Base-by-base conservation (phyloP, 139 green algal species). In the Haematococcus sp. region DNA sequence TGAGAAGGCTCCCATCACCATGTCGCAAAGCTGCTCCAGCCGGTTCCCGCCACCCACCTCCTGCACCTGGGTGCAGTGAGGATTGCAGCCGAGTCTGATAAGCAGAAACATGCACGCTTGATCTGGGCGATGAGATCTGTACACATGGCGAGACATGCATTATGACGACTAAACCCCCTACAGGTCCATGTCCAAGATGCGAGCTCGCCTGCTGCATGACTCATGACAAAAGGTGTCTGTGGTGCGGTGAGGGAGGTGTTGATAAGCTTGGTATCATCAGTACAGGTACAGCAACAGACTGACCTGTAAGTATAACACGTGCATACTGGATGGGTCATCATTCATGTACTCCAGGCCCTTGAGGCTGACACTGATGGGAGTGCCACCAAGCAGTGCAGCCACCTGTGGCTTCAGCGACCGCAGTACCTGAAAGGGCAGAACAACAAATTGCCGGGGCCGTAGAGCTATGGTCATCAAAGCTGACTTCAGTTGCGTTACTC, bases 271-370 rank as follows among this genome's bases (percentile, higher is more conserved):
- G 16, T 7, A 30, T 31, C 61, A n/a, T 65, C n/a, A 68, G 31
- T 2, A 16, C 61, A 52, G 61, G 30, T 28, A 68, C n/a, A n/a
- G n/a, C n/a, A n/a, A n/a, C n/a, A n/a, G n/a, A n/a, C 51, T 1
- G 1, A 86, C 83, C 52, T 77, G 74, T 22, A 88, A 61, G 71
- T 88, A 89, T 31, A 86, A 40, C 44, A 89, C 84, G 46, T 89
- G 79, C 76, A 84, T 84, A n/a, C 79, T 65, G 0, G 60, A 63
- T 0, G 84, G 81, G 49, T 89, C 81, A 51, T 86, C 84, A 35
- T 79, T 81, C 81, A 89, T 86, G 76, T 81, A 80, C 54, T 89
- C 76, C 16, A 89, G 70, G 2, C 55, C 81, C 78, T 70, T 61
- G 20, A 27, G 78, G 55, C 27, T 11, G 31, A 77, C 72, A 51